These are phyloP conservation scores for Fusarium chlamydosporum DNA, from an alignment of 2,329 filamentous ascomycete species.

Conservation along the genomic window DNA sequence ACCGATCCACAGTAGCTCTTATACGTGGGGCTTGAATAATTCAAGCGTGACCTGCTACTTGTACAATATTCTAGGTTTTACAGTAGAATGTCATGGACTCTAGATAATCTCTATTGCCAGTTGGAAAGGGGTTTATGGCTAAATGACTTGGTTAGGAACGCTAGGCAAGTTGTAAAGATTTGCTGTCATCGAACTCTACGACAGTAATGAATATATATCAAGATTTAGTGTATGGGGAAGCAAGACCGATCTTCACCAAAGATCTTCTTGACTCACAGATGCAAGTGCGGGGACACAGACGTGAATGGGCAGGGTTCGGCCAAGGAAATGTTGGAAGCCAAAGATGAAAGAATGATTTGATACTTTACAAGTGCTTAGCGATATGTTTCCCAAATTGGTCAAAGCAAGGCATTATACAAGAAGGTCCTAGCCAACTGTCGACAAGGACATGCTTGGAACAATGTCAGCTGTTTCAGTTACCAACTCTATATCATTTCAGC, in stretches of 20 bases:
- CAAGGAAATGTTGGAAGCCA: not conserved
- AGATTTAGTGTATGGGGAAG: conserved; percentile 18
- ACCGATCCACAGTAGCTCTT: conserved; percentile 7
- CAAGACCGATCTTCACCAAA: conserved; percentile 26
- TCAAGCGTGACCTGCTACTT: conserved; percentile 8
- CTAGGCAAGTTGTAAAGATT: not conserved
- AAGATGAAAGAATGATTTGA: conserved; percentile 13
- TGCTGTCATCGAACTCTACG: not conserved
- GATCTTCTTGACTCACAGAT: conserved; percentile 31
- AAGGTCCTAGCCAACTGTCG: not conserved
- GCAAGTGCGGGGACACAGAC: conserved; percentile 22
- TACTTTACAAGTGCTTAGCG: conserved; percentile 8
- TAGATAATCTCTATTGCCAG: not conserved
- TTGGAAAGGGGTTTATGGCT: no score
- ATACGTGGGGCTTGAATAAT: conserved; percentile 12
- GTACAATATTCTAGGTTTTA: not conserved
- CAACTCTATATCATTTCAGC: not conserved
- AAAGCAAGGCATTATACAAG: not conserved
- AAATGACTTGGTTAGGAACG: conserved; percentile 4
- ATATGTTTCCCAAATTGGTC: not conserved
- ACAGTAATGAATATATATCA: not conserved
- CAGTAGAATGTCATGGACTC: not conserved
- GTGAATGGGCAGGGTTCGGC: not conserved
- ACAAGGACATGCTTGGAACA: not conserved
- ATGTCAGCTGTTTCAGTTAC: not conserved